These are phyloP conservation scores for Extremus antarcticus DNA, from an alignment of 495 filamentous ascomycete species.

Conservation along the genomic window DNA sequence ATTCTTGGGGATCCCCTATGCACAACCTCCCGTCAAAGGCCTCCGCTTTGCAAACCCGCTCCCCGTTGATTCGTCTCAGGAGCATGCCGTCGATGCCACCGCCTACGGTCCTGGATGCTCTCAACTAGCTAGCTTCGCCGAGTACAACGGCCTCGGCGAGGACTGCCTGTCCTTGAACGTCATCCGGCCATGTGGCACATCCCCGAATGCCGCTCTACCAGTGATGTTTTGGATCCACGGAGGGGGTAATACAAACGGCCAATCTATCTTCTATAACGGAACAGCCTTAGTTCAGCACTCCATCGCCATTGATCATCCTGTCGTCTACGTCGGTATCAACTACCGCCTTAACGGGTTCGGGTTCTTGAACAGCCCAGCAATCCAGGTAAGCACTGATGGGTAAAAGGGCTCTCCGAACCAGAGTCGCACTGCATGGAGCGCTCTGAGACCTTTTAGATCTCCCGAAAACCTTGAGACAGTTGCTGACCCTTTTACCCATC, in stretches of 20 bases:
- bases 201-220: constrained; percentile 42
- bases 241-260: constrained; percentile 42
- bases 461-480: no score
- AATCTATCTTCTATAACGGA: constrained; percentile 42
- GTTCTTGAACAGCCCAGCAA: constrained; percentile 35
- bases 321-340: constrained; percentile 49
- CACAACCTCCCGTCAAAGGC: constrained; percentile 46
- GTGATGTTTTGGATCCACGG: constrained; percentile 61
- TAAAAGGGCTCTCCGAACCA: no score
- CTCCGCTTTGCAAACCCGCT: constrained; percentile 52
- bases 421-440: no score
- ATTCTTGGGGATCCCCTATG: constrained; percentile 58
- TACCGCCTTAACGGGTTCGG: constrained; percentile 49
- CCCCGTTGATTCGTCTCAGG: constrained; percentile 35
- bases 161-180: constrained; percentile 60
- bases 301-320: constrained; percentile 44
- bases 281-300: constrained; percentile 41
- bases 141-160: constrained; percentile 33
- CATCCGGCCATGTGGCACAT: constrained; percentile 47
- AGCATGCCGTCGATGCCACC: constrained; percentile 23
- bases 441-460: no score
- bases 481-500: no score
- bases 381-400: no score
- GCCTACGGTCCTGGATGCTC: constrained; percentile 32
- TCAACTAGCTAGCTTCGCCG: constrained; percentile 29